Evolutionary conservation across 1,139 yeast species (phyloP), one percentile per base, ranked within the genome.

Genomic region (Chernovozyma aurita): DNA sequence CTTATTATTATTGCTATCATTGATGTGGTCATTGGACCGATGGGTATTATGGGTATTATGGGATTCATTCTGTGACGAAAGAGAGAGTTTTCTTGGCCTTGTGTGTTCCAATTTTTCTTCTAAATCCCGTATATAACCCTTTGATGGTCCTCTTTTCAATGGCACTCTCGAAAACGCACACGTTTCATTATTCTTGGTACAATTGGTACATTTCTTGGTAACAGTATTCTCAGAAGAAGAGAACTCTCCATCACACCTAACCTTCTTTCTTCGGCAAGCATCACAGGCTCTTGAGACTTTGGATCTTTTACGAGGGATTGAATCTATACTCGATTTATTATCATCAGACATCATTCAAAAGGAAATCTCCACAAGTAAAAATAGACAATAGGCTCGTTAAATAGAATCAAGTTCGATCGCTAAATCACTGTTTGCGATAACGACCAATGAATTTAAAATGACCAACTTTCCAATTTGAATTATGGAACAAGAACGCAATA

Each of bases 131-230:
- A 71, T 66, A 47, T 76, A 80, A 1, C 90, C 90, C 51, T 82
- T 83, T 2, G 84, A 71, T 0, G 94, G 94, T 0, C 92, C 94
- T 46, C 94, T 61, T 50, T 83, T 84, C 55, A 83, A 55, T 0
- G 88, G 92, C 1, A 80, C 70, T 38, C 92, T 63, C 18, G 80
- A 78, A 50, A 80, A 82, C 1, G 80, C 65, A 55, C 90, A 82
- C 2, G 50, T 50, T 30, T 77, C 83, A 33, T 63, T 64, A 44
- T 66, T 73, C 47, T 74, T 78, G 15, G 57, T 48, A 53, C 87
- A 81, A 46, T 76, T 78, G 20, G 78, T 61, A 52, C 88, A 81
- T 3, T 66, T 53, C 43, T 70, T 69, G 28, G 71, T 63, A 18
- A 76, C 73, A 16, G 63, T 59, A 43, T 65, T 72, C 18, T 71